These are phyloP conservation scores for Fusarium guadeloupense DNA, from an alignment of 2,329 filamentous ascomycete genomes.

Conservation along the genomic window DNA sequence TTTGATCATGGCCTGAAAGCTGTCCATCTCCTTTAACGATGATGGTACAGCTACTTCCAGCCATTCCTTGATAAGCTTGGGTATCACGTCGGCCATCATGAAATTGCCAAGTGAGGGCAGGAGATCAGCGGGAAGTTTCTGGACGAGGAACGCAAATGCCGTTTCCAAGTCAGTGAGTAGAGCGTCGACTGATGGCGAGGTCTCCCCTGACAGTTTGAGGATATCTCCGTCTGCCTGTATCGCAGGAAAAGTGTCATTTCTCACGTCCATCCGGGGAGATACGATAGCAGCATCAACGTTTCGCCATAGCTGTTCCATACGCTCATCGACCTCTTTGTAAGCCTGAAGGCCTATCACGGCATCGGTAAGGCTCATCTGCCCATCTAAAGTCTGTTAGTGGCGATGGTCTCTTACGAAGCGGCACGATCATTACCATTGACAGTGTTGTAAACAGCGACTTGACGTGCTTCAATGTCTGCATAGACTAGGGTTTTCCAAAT, in stretches of 20 bases:
- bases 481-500: conserved; percentile 77
- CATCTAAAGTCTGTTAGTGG: conserved; percentile 50
- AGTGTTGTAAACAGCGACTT: conserved; percentile 64
- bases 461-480: conserved; percentile 65
- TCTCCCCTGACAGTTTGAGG: conserved; percentile 54
- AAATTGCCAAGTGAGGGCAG: conserved; percentile 70
- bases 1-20: conserved; percentile 76
- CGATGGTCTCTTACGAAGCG: neutral
- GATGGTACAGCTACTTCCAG: conserved; percentile 80
- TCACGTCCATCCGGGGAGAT: conserved; percentile 63
- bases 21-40: conserved; percentile 73
- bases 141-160: conserved; percentile 62
- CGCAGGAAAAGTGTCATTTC: conserved; percentile 46
- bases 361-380: conserved; percentile 62
- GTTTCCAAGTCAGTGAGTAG: conserved; percentile 64
- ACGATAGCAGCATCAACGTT: conserved; percentile 70
- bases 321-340: conserved; percentile 69
- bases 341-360: conserved; percentile 65
- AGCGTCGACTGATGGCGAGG: conserved; percentile 58
- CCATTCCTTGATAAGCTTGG: conserved; percentile 76
- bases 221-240: conserved; percentile 56
- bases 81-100: conserved; percentile 75
- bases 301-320: conserved; percentile 69
- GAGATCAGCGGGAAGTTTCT: conserved; percentile 63
- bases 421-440: conserved; percentile 57